phyloP scores from a whole-genome alignment of 1,284 basidiomycete genomes.

The Sporisorium graminicola region DNA sequence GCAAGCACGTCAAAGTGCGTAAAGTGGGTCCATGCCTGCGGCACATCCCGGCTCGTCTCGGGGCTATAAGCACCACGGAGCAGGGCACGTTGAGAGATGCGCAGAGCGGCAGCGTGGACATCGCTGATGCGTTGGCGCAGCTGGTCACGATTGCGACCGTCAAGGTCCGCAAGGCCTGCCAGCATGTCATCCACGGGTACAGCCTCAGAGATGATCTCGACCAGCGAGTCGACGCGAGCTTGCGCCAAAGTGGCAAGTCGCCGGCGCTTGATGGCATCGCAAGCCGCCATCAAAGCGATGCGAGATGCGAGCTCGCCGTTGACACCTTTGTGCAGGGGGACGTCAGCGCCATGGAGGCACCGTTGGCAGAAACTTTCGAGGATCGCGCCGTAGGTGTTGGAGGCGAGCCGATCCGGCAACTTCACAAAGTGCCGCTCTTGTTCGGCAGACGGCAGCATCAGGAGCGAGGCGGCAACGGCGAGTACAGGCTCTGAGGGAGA shows the following conservation, averaged over 20 bases:
- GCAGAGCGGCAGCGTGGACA: neutral
- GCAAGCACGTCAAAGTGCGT: slow-evolving; percentile 32
- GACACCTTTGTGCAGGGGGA: slow-evolving; percentile 1
- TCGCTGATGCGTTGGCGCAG: neutral
- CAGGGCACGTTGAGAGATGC: neutral
- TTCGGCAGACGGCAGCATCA: slow-evolving; percentile 7
- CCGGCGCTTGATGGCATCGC: slow-evolving; percentile 21
- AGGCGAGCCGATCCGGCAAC: neutral
- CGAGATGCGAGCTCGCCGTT: slow-evolving; percentile 16
- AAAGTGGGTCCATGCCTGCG: slow-evolving; percentile 14
- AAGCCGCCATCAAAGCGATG: slow-evolving; percentile 12
- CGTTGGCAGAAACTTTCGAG: neutral
- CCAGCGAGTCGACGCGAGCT: neutral
- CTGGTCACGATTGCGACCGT: neutral
- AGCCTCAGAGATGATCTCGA: neutral
- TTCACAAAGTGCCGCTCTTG: neutral
- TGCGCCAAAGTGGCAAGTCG: neutral
- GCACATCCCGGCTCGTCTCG: too few species aligned
- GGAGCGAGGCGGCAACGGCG: slow-evolving; percentile 17
- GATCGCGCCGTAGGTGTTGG: slow-evolving; percentile 1
- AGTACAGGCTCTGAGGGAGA: slow-evolving; percentile 23
- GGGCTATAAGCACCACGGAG: neutral
- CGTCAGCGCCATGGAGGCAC: neutral
- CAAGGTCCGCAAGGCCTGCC: neutral
- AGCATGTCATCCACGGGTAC: neutral